Evolutionary conservation across 2,329 filamentous ascomycete species (phyloP).

Genomic region (Cladosporium sp.): DNA sequence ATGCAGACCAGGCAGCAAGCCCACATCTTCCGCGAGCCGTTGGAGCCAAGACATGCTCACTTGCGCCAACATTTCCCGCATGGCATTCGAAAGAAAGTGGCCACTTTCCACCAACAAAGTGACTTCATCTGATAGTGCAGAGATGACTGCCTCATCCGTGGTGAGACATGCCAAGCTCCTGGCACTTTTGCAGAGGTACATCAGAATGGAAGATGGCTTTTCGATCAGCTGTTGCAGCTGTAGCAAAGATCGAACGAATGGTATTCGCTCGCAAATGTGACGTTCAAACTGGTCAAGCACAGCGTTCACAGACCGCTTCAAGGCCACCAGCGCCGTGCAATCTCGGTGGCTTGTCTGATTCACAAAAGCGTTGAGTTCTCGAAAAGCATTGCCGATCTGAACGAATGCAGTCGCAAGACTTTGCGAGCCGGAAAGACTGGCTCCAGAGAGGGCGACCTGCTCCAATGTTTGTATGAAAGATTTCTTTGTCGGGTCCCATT

Average conservation of each 20-base stretch:
- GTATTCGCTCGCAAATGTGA: slow-evolving; percentile 30
- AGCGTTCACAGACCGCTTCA: slow-evolving; percentile 37
- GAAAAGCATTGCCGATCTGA: slow-evolving; percentile 30
- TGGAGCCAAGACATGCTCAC: slow-evolving; percentile 27
- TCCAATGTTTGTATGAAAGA: slow-evolving; percentile 49
- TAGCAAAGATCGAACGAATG: slow-evolving; percentile 33
- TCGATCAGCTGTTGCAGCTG: slow-evolving; percentile 38
- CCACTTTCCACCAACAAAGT: slow-evolving; percentile 15
- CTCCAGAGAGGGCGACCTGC: slow-evolving; percentile 47
- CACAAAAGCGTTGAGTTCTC: slow-evolving; percentile 18
- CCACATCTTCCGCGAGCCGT: slow-evolving; percentile 14
- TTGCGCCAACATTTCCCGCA: slow-evolving; percentile 20
- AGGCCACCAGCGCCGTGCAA: slow-evolving; percentile 38
- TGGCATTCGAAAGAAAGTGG: slow-evolving; percentile 13
- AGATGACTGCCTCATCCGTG: slow-evolving; percentile 24
- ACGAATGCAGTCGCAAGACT: slow-evolving; percentile 49
- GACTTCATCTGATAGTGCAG: slow-evolving; percentile 20
- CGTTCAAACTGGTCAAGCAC: slow-evolving; percentile 40
- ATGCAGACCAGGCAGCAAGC: background rate
- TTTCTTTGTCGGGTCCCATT: slow-evolving; percentile 51
- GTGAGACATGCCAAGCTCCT: slow-evolving; percentile 3
- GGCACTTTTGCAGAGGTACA: slow-evolving; percentile 15
- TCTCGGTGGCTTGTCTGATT: background rate
- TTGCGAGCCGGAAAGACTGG: slow-evolving; percentile 46
- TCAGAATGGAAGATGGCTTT: slow-evolving; percentile 35